A percentile compares a stretch with the other conserved stretches of the same genome.
phyloP scores from a whole-genome alignment of 306 rosid species.

The Fagus crenata region DNA sequence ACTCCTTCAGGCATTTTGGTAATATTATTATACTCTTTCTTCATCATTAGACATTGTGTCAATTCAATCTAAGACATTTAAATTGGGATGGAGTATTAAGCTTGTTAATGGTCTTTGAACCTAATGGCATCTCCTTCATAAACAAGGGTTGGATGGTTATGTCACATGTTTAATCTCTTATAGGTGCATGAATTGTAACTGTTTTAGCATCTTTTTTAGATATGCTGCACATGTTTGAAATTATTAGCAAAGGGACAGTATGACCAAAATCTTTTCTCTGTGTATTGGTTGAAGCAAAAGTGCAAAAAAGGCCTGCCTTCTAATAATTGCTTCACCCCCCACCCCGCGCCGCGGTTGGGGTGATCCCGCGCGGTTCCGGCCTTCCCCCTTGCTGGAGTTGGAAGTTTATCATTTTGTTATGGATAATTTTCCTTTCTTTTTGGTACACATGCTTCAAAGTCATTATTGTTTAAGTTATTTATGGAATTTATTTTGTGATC shows the following conservation, averaged over 20 bases:
- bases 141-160: background rate
- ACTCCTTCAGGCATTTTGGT: background rate
- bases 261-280: background rate
- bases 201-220: background rate
- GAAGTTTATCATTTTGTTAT: background rate
- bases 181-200: background rate
- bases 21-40: background rate
- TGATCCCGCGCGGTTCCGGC: no score
- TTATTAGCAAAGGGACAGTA: no score
- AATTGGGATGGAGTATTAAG: background rate
- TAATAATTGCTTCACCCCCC: background rate
- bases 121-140: background rate
- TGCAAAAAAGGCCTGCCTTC: background rate
- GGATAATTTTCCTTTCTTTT: background rate
- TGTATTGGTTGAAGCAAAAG: background rate
- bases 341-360: no score
- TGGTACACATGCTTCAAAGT: background rate
- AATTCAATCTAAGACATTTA: background rate
- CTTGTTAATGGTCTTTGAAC: background rate
- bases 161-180: background rate
- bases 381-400: background rate
- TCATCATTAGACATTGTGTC: background rate
- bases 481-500: constrained; percentile 20
- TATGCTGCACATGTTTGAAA: background rate
- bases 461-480: background rate